Evolutionary conservation across 495 filamentous ascomycete genomes (phyloP).

Genomic region (Penicillium robsamsonii): DNA sequence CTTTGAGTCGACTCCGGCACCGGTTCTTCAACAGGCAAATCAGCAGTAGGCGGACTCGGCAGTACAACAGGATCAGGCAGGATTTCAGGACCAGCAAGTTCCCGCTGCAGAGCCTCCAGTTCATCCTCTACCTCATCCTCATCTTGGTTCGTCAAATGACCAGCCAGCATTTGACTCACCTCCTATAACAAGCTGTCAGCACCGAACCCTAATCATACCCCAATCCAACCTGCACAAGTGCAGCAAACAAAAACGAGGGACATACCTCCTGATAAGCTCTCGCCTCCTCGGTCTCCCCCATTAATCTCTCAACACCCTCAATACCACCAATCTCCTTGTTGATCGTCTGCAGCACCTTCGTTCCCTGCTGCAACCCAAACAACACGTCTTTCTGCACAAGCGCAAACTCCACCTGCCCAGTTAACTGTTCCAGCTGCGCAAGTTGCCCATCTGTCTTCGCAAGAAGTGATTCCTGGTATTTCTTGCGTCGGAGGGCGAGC

Average conservation of each 20-base stretch:
- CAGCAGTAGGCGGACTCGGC: conserved; percentile 57
- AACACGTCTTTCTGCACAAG: conserved; percentile 93
- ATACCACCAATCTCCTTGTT: conserved; percentile 95
- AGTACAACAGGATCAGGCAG: conserved; percentile 57
- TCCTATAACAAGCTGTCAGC: conserved; percentile 52
- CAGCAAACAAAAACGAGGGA: background rate
- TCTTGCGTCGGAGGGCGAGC: conserved; percentile 88
- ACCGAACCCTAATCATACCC: background rate
- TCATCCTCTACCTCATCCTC: conserved; percentile 98
- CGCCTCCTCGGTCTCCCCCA: conserved; percentile 88
- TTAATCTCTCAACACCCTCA: conserved; percentile 86
- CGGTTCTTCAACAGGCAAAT: conserved; percentile 26
- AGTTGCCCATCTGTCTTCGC: conserved; percentile 89
- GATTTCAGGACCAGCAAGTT: conserved; percentile 50
- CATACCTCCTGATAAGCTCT: conserved; percentile 80
- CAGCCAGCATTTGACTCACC: conserved; percentile 84
- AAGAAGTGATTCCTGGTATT: conserved; percentile 92
- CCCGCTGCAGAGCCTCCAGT: conserved; percentile 71
- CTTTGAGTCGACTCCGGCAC: conserved; percentile 33
- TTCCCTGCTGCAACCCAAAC: conserved; percentile 90
- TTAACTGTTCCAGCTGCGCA: conserved; percentile 80
- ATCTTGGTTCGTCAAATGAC: conserved; percentile 83
- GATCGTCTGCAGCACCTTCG: conserved; percentile 82
- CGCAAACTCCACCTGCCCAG: conserved; percentile 84
- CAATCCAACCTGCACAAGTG: background rate